phyloP scores from a whole-genome alignment of 352 stramenopile genomes.

The Halophytophthora polymorphica region DNA sequence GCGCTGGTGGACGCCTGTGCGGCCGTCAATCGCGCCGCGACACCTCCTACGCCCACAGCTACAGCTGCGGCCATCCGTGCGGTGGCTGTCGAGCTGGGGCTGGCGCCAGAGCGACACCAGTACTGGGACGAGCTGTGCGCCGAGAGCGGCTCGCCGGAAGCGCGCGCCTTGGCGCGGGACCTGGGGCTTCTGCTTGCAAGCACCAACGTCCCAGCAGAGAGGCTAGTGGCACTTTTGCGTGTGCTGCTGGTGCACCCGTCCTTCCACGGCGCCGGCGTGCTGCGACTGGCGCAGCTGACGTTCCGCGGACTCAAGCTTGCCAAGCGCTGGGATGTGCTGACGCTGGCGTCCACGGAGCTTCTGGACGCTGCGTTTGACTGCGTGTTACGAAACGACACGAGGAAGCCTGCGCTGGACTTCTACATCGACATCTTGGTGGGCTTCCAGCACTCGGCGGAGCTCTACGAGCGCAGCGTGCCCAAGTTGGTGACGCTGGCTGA shows the following conservation, averaged over 20 bases:
- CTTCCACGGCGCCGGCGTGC: conserved; percentile 36
- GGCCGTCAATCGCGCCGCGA: conserved; percentile 21
- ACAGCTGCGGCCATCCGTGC: conserved; percentile 3
- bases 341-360: conserved; percentile 35
- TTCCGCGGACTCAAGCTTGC: conserved; percentile 69
- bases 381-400: conserved; percentile 20
- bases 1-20: conserved; percentile 38
- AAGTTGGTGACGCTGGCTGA: conserved; percentile 45
- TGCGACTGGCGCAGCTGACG: conserved; percentile 51
- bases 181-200: conserved; percentile 66
- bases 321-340: conserved; percentile 70
- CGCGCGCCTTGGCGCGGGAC: conserved; percentile 32
- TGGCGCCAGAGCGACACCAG: conserved; percentile 37
- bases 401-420: conserved; percentile 34
- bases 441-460: conserved; percentile 68
- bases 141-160: conserved; percentile 18
- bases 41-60: background rate
- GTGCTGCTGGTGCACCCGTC: conserved; percentile 33
- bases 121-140: conserved; percentile 49
- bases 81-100: conserved; percentile 13
- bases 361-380: conserved; percentile 39
- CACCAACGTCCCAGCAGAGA: conserved; percentile 28
- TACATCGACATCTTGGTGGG: conserved; percentile 67
- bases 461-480: conserved; percentile 43
- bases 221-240: conserved; percentile 32